These are phyloP conservation scores for Pterulicium gracile DNA, from an alignment of 1,284 basidiomycete species.

Conservation along the genomic window DNA sequence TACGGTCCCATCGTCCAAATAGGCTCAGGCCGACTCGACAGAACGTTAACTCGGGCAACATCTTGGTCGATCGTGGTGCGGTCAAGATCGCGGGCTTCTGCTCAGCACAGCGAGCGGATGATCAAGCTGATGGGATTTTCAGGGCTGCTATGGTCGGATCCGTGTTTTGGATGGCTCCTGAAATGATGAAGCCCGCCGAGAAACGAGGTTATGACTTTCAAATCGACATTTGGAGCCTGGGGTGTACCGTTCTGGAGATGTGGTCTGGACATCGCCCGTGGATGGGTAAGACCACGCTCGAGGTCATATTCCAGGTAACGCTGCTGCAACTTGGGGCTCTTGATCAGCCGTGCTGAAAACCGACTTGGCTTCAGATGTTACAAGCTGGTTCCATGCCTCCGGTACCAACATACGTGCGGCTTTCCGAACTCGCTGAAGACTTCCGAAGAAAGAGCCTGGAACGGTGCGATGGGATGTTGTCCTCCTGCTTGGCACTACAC, in stretches of 20 bases:
- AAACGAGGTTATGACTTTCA: slow-evolving; percentile 54
- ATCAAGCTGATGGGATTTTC: slow-evolving; percentile 50
- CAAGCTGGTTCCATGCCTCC: slow-evolving; percentile 80
- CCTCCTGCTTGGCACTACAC: slow-evolving; percentile 4
- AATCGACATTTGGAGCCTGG: slow-evolving; percentile 39
- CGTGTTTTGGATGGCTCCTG: slow-evolving; percentile 78
- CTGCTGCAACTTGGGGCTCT: background rate
- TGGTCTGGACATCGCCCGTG: slow-evolving; percentile 66
- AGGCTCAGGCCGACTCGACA: slow-evolving; percentile 13
- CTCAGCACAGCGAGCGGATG: slow-evolving; percentile 46
- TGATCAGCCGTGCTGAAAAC: background rate
- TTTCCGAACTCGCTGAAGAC: slow-evolving; percentile 72
- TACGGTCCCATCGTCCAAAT: background rate
- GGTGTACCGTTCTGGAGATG: slow-evolving; percentile 76
- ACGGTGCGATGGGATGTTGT: slow-evolving; percentile 44
- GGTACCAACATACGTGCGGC: slow-evolving; percentile 71
- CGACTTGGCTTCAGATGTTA: slow-evolving; percentile 46
- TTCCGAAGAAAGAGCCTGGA: slow-evolving; percentile 89
- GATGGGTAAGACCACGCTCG: slow-evolving; percentile 44
- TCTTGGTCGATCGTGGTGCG: slow-evolving; percentile 63
- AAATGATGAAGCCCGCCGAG: slow-evolving; percentile 34
- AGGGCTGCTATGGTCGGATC: slow-evolving; percentile 59
- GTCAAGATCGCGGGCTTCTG: slow-evolving; percentile 82
- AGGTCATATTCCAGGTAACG: no score
- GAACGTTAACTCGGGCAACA: slow-evolving; percentile 76